These are phyloP conservation scores for Yamadazyma philogaea DNA, from an alignment of 805 yeast genomes.

Conservation along the genomic window DNA sequence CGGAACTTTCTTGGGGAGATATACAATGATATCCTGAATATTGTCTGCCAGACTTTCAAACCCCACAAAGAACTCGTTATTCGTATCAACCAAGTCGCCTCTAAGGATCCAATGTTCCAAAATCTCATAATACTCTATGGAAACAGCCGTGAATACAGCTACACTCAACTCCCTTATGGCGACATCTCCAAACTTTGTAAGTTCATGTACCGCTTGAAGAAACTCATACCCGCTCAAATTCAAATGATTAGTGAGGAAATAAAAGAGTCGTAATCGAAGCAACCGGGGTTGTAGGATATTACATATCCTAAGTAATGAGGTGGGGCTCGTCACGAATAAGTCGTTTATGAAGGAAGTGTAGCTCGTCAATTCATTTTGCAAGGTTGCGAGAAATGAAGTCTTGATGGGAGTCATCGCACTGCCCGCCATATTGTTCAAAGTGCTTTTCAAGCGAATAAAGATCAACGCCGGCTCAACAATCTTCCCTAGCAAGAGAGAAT, in stretches of 20 bases:
- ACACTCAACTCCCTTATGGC: constrained; percentile 43
- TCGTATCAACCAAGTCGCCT: constrained; percentile 58
- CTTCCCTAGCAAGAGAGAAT: constrained; percentile 51
- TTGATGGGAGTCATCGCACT: constrained; percentile 49
- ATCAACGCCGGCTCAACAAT: constrained; percentile 73
- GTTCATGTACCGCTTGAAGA: constrained; percentile 48
- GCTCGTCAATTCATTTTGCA: constrained; percentile 35
- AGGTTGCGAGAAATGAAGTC: constrained; percentile 55
- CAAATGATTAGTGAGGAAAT: constrained; percentile 39
- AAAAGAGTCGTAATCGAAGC: constrained; percentile 55
- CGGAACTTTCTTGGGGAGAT: constrained; percentile 40
- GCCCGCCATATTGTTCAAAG: constrained; percentile 18
- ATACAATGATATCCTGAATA: constrained; percentile 34
- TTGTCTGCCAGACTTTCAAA: constrained; percentile 28
- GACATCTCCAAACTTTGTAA: constrained; percentile 63
- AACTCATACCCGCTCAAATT: constrained; percentile 47
- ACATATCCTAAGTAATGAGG: constrained; percentile 34
- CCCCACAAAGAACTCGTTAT: constrained; percentile 60
- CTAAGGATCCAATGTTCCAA: constrained; percentile 63
- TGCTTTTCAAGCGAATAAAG: constrained; percentile 44
- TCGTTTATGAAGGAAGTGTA: constrained; percentile 38
- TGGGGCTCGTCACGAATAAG: constrained; percentile 25
- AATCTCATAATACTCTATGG: constrained; percentile 59
- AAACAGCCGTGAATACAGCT: constrained; percentile 43
- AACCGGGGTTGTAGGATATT: constrained; percentile 49